Conservation (phyloP, 331 rosid genomes). For the Rosa hybrid region DNA sequence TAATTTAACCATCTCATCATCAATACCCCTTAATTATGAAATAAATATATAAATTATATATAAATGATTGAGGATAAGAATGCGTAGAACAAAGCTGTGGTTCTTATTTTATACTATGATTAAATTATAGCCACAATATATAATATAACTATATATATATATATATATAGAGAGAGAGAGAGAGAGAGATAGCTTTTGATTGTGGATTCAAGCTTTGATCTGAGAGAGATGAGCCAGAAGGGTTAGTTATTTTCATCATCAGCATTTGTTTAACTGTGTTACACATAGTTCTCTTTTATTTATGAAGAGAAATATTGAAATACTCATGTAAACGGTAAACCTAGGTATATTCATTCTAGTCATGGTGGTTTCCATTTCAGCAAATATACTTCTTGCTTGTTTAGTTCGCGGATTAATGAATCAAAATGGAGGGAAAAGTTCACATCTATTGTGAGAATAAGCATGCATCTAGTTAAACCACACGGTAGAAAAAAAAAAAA, state of each 20-base stretch:
- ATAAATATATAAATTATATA: not conserved
- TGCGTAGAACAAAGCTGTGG: not conserved
- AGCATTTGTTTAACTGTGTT: not conserved
- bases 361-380: no score
- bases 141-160: no score
- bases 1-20: not conserved
- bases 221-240: not conserved
- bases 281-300: no score
- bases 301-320: not conserved
- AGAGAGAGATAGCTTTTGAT: not conserved
- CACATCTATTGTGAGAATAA: not conserved
- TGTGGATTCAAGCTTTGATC: not conserved
- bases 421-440: not conserved
- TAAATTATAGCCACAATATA: not conserved
- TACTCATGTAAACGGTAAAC: not conserved
- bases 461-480: not conserved
- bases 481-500: not conserved
- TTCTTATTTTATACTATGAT: not conserved
- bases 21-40: not conserved
- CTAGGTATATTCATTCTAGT: no score
- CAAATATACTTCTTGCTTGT: no score
- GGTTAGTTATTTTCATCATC: not conserved
- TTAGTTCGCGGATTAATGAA: not conserved
- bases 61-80: slow-evolving; percentile 14
- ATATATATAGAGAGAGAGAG: not conserved